Evolutionary conservation across 2,329 filamentous ascomycete species (phyloP).

Genomic region (Metarhizium sp.): DNA sequence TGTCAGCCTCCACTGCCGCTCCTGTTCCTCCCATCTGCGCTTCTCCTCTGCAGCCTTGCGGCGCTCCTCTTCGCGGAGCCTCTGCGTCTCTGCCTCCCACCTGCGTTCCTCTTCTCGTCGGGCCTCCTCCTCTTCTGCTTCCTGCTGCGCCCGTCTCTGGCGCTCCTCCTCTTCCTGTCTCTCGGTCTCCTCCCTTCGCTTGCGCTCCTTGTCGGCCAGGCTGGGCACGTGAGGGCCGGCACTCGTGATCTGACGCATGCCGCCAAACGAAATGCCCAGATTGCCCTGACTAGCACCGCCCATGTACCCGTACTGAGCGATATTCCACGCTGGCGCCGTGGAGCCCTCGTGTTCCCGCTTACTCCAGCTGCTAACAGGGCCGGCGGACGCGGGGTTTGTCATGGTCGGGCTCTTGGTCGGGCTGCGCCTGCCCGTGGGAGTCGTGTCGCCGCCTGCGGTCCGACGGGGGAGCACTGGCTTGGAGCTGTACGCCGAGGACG

Average conservation of each 20-base stretch:
- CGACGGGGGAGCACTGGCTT: slow-evolving; percentile 35
- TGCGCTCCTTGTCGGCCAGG: slow-evolving; percentile 74
- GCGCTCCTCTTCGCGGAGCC: slow-evolving; percentile 50
- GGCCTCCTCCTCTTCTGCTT: slow-evolving; percentile 53
- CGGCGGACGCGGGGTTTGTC: slow-evolving; percentile 39
- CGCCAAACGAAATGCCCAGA: slow-evolving; percentile 86
- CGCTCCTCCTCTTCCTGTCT: slow-evolving; percentile 47
- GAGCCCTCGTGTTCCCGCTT: slow-evolving; percentile 70
- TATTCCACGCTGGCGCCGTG: slow-evolving; percentile 93
- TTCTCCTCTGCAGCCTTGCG: slow-evolving; percentile 57
- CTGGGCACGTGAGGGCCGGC: slow-evolving; percentile 71
- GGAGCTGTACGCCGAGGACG: slow-evolving; percentile 38
- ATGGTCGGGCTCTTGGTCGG: slow-evolving; percentile 47
- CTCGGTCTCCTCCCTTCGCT: slow-evolving; percentile 50
- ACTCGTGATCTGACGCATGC: slow-evolving; percentile 83
- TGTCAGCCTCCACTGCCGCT: slow-evolving; percentile 66
- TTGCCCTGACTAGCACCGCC: slow-evolving; percentile 94
- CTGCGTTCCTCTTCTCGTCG: slow-evolving; percentile 53
- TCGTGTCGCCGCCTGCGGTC: slow-evolving; percentile 37
- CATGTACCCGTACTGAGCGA: slow-evolving; percentile 97
- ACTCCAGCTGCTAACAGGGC: slow-evolving; percentile 77
- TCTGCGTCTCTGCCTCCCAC: slow-evolving; percentile 57
- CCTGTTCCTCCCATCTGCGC: slow-evolving; percentile 68
- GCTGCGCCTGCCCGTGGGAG: slow-evolving; percentile 45
- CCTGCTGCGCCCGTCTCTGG: slow-evolving; percentile 34